Evolutionary conservation across 2,329 filamentous ascomycete genomes (phyloP), one percentile per base, ranked within the genome.

Genomic region (Botrytis hyacinthi): DNA sequence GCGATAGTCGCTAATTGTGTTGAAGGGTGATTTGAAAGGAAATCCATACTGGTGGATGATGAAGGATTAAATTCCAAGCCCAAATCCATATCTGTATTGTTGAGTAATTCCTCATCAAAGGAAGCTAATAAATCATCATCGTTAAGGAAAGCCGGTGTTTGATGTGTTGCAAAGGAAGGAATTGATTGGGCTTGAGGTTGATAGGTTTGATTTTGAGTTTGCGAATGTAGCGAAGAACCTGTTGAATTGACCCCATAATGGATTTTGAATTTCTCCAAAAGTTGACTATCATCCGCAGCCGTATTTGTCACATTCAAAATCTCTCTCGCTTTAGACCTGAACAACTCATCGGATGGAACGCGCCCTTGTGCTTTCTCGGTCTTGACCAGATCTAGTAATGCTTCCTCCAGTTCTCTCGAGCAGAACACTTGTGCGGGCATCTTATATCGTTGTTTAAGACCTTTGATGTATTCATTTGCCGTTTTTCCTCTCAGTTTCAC

Each of bases 341-440:
- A 79, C 37, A 81, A 82, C 4, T 83, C 83, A 77, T 90, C 87
- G 2, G 78, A 79, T 0, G 88, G 88, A 74, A 88, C 83, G 8
- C 76, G 78, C 4, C 83, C 84, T 1, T 79, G 81, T 7, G 78
- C 79, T 9, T 86, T 77, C 74, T 85, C 81, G 3, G 80, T 78
- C 44, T 83, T 81, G 9, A 88, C 86, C 75, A 85, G 88, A 29
- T 84, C 83, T 18, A 83, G 79, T 22, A 91, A 81, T 3, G 86
- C 87, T n/a, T 79, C 82, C 79, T 90, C 89, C 35, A 91, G 83
- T 77, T 90, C 87, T 10, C 87, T 83, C 29, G 86, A 88, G 80
- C 87, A 89, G 79, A 91, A 90, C 0, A 90, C 83, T 14, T 80
- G 80, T 0, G 87, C 85, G 0, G 86, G 86, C 16, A 84, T 83